phyloP scores from a whole-genome alignment of 2,329 filamentous ascomycete genomes.

The Colletotrichum sp. region DNA sequence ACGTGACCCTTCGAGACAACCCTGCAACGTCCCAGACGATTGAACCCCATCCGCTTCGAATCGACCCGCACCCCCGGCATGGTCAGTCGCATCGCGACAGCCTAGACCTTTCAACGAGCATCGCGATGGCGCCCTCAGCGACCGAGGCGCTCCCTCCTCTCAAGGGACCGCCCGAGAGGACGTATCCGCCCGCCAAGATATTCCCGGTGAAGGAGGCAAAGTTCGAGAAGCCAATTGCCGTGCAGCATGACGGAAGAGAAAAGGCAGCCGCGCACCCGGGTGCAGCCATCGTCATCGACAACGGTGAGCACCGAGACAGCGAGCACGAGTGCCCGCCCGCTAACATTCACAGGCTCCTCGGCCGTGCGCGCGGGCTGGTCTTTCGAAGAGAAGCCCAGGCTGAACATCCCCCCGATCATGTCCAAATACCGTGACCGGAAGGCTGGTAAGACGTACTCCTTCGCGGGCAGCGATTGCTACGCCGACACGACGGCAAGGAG shows the following conservation, averaged over 20 bases:
- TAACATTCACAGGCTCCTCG: slow-evolving; percentile 71
- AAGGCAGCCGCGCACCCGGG: slow-evolving; percentile 64
- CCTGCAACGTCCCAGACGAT: neutral
- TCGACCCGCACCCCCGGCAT: neutral
- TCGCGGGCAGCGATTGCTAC: slow-evolving; percentile 91
- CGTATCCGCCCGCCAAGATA: slow-evolving; percentile 59
- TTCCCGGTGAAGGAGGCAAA: slow-evolving; percentile 67
- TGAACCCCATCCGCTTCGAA: neutral
- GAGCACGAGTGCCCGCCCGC: slow-evolving; percentile 5
- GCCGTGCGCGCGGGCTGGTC: slow-evolving; percentile 94
- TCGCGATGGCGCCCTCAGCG: slow-evolving; percentile 58
- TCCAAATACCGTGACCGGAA: slow-evolving; percentile 96
- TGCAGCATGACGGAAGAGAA: slow-evolving; percentile 71
- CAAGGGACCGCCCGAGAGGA: slow-evolving; percentile 45
- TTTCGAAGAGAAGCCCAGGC: slow-evolving; percentile 81
- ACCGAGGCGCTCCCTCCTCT: slow-evolving; percentile 47
- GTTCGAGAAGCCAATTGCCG: slow-evolving; percentile 61
- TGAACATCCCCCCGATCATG: slow-evolving; percentile 87
- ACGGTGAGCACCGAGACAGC: slow-evolving; percentile 68
- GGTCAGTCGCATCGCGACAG: slow-evolving; percentile 21
- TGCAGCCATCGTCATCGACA: slow-evolving; percentile 94
- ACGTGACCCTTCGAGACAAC: neutral
- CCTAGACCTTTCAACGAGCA: slow-evolving; percentile 21
- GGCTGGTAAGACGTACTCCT: slow-evolving; percentile 87
- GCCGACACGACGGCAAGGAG: slow-evolving; percentile 91